Evolutionary conservation across 352 stramenopile genomes (phyloP).

Genomic region (Phytophthora podocarpi): DNA sequence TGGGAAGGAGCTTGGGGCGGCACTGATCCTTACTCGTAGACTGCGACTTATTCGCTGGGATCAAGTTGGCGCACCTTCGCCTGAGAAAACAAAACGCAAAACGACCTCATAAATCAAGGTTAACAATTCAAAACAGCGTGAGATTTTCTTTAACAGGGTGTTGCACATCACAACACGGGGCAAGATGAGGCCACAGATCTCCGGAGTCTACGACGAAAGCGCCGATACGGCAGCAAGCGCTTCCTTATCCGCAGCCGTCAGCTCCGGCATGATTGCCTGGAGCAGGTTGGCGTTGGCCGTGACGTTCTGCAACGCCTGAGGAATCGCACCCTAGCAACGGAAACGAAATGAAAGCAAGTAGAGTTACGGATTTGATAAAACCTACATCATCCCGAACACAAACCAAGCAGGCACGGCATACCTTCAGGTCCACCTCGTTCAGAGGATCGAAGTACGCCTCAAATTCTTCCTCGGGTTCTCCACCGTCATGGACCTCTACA

Average conservation of each 20-base stretch:
- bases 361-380: conserved; percentile 1
- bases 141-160: conserved; percentile 21
- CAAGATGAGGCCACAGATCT: not conserved
- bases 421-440: conserved; percentile 82
- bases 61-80: conserved; percentile 39
- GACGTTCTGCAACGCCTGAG: conserved; percentile 59
- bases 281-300: conserved; percentile 55
- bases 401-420: conserved; percentile 25
- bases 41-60: conserved; percentile 75
- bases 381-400: too few species aligned
- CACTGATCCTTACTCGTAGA: conserved; percentile 65
- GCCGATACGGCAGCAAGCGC: conserved; percentile 53
- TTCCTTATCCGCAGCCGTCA: conserved; percentile 74
- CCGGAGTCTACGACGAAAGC: conserved; percentile 42
- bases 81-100: conserved; percentile 32
- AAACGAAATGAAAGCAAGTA: not conserved
- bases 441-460: conserved; percentile 82
- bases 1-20: conserved; percentile 50
- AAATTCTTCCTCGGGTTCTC: conserved; percentile 76
- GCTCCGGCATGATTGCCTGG: conserved; percentile 67
- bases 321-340: conserved; percentile 52
- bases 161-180: conserved; percentile 4
- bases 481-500: conserved; percentile 44
- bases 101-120: conserved; percentile 8
- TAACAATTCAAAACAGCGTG: conserved; percentile 29